Percentiles rank a stretch among this genome's conserved stretches.
Conservation (phyloP, 139 green algal genomes). For the Picochlorum sp. region DNA sequence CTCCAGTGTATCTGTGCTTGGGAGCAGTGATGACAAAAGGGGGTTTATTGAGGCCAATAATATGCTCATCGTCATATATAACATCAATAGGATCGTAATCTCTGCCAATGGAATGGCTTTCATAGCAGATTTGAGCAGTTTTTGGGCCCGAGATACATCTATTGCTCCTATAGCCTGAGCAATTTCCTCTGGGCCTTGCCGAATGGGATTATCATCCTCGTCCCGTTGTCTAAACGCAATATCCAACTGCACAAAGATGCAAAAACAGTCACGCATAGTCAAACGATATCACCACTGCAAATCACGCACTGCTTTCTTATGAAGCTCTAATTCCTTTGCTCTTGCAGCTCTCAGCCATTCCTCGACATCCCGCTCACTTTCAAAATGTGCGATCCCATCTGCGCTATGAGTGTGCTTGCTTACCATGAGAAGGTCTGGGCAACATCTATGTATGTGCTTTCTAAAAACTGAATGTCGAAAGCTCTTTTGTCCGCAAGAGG, state of each 20-base stretch:
- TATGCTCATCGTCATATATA: conserved; percentile 60
- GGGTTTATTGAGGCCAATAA: conserved; percentile 78
- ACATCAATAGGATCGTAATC: conserved; percentile 48
- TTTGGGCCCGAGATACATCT: not conserved
- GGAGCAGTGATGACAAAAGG: conserved; percentile 54
- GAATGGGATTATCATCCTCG: conserved; percentile 18
- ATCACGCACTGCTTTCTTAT: not conserved
- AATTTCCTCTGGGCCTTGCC: conserved; percentile 25
- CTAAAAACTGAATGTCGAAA: conserved; percentile 15
- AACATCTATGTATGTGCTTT: conserved; percentile 29
- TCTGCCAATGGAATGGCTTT: conserved; percentile 39
- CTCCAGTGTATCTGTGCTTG: conserved; percentile 55
- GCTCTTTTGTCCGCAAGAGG: conserved; percentile 31
- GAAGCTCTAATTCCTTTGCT: conserved; percentile 5
- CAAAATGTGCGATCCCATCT: not conserved
- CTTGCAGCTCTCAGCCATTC: not conserved
- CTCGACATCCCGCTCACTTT: not conserved
- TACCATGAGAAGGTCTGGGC: conserved; percentile 29
- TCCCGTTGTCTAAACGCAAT: conserved; percentile 33
- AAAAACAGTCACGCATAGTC: not conserved
- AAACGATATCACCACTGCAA: not conserved
- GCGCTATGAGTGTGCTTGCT: not conserved
- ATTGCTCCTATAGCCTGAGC: conserved; percentile 30
- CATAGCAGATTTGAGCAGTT: conserved; percentile 37
- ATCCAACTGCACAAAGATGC: conserved; percentile 17